Percentiles rank a stretch among this genome's conserved stretches.
phyloP scores from a whole-genome alignment of 225 moss, liverwort and hornwort genomes.

The Bryoerythrophyllum caledonicum region DNA sequence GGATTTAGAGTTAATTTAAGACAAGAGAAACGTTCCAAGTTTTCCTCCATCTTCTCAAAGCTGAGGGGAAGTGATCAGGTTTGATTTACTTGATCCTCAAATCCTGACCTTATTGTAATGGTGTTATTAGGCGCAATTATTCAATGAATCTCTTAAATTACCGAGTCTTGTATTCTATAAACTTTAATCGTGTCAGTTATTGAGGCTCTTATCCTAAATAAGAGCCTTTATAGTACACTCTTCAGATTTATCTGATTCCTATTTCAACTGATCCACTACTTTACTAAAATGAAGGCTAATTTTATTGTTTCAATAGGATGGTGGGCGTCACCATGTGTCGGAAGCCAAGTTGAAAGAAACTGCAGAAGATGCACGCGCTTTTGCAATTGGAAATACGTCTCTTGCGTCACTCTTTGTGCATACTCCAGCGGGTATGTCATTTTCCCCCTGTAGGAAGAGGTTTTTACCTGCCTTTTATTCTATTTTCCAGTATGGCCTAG shows the following conservation, averaged over 20 bases:
- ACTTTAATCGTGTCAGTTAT: background rate
- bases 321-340: slow-evolving; percentile 50
- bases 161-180: background rate
- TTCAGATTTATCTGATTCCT: background rate
- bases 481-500: background rate
- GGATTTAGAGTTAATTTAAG: slow-evolving; percentile 71
- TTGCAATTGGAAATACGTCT: slow-evolving; percentile 77
- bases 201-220: background rate
- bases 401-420: slow-evolving; percentile 86
- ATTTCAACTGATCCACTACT: background rate
- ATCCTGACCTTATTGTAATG: background rate
- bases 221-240: background rate
- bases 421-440: slow-evolving; percentile 72
- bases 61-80: slow-evolving; percentile 69
- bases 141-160: too few species aligned
- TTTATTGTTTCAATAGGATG: slow-evolving; percentile 19
- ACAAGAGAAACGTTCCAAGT: slow-evolving; percentile 70
- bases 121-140: background rate
- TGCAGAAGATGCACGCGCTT: slow-evolving; percentile 73
- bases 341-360: slow-evolving; percentile 71
- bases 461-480: background rate
- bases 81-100: slow-evolving; percentile 14
- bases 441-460: too few species aligned
- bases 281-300: background rate
- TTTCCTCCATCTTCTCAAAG: slow-evolving; percentile 73